Evolutionary conservation across 2,329 filamentous ascomycete species (phyloP).

Genomic region (Verticillium longisporum): DNA sequence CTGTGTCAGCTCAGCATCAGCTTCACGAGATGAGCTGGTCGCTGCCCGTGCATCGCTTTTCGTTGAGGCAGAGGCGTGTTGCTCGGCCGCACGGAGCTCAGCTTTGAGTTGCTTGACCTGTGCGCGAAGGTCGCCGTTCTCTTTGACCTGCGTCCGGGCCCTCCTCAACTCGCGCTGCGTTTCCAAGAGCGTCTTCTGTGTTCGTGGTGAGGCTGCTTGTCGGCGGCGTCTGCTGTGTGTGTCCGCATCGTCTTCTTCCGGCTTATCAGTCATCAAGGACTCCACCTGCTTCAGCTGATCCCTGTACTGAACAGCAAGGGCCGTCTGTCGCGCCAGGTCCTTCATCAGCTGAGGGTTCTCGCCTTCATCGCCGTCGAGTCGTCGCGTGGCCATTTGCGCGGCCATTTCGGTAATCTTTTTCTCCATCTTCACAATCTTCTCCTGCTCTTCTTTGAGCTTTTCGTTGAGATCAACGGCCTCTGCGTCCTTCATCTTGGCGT

Average conservation of each 20-base stretch:
- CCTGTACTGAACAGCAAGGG: conserved; percentile 50
- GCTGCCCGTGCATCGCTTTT: background rate
- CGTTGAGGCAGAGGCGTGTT: conserved; percentile 20
- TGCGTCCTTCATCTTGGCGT: conserved; percentile 69
- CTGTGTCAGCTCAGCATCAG: conserved; percentile 29
- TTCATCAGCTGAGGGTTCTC: conserved; percentile 41
- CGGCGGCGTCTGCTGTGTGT: conserved; percentile 25
- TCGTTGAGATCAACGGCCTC: conserved; percentile 61
- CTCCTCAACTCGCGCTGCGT: conserved; percentile 47
- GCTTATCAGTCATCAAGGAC: conserved; percentile 34
- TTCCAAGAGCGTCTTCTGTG: conserved; percentile 44
- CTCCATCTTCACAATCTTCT: conserved; percentile 59
- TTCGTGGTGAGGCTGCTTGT: conserved; percentile 38
- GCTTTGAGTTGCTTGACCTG: conserved; percentile 47
- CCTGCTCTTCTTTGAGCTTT: conserved; percentile 61
- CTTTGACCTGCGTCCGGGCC: conserved; percentile 45
- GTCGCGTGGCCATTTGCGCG: conserved; percentile 40
- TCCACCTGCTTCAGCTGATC: conserved; percentile 54
- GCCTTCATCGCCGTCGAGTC: conserved; percentile 28
- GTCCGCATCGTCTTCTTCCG: conserved; percentile 23
- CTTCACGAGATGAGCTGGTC: background rate
- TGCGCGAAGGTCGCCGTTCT: conserved; percentile 42
- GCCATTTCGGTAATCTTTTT: conserved; percentile 53
- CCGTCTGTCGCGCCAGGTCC: conserved; percentile 51
- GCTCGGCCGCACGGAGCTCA: conserved; percentile 40